Percentiles rank a stretch among this genome's conserved stretches.
These are phyloP conservation scores for Rehmannia glutinosa DNA, from an alignment of 257 asterid genomes.

Conservation along the genomic window DNA sequence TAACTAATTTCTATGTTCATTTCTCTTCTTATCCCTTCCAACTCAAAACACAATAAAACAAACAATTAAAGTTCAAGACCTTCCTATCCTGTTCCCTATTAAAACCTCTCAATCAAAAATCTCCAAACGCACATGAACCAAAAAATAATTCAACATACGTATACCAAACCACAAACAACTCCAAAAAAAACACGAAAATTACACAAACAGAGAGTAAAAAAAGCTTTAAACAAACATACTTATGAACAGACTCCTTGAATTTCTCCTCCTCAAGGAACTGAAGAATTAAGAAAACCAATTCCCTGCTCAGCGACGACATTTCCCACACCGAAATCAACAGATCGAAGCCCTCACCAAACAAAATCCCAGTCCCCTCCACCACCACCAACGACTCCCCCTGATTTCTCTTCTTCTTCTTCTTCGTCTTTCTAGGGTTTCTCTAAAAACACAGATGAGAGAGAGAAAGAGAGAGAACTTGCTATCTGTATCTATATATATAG, in stretches of 20 bases:
- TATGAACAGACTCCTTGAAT: constrained; percentile 93
- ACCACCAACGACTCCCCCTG: constrained; percentile 11
- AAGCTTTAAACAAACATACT: constrained; percentile 26
- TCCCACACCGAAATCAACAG: constrained; percentile 44
- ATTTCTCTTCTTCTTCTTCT: no score
- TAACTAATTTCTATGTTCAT: neutral
- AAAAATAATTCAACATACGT: constrained; percentile 10
- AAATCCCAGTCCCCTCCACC: constrained; percentile 32
- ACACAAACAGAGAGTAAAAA: neutral
- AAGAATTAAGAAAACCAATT: constrained; percentile 90
- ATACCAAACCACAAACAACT: neutral
- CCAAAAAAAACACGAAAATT: neutral
- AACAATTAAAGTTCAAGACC: constrained; percentile 17
- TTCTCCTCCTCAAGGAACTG: constrained; percentile 97
- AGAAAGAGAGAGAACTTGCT: constrained; percentile 9
- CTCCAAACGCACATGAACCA: constrained; percentile 6
- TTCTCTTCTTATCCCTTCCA: neutral
- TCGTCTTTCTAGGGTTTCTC: constrained; percentile 61
- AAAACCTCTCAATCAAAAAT: constrained; percentile 20
- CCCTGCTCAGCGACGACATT: constrained; percentile 95
- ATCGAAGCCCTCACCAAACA: constrained; percentile 51
- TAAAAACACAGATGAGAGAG: constrained; percentile 31
- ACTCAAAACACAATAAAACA: neutral
- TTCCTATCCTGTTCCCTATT: constrained; percentile 10
- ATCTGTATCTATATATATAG: constrained; percentile 7